A percentile compares a stretch with the other conserved stretches of the same genome.
phyloP scores from a whole-genome alignment of 2,329 filamentous ascomycete genomes.

The Microcyclospora tardicrescens region DNA sequence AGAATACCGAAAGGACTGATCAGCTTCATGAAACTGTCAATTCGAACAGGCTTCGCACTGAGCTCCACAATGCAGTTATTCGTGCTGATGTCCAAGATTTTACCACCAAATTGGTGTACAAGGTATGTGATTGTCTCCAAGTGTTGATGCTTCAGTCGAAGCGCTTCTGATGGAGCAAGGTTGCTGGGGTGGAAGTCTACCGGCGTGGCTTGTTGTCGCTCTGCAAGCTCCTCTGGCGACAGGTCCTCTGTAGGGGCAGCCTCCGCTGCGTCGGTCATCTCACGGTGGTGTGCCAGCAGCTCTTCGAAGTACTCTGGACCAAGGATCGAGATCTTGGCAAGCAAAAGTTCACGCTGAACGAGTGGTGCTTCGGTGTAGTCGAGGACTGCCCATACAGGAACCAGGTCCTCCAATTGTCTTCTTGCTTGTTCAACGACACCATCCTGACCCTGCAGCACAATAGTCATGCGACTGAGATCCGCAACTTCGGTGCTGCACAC shows the following conservation, averaged over 20 bases:
- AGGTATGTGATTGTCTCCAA: conserved; percentile 92
- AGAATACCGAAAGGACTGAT: conserved; percentile 90
- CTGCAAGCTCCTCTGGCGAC: conserved; percentile 14
- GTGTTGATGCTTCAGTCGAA: conserved; percentile 96
- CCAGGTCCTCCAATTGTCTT: conserved; percentile 86
- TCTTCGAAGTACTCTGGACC: conserved; percentile 98
- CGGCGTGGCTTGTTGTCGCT: conserved; percentile 25
- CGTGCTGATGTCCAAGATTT: conserved; percentile 93
- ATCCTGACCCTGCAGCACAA: conserved; percentile 90
- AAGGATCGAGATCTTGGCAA: conserved; percentile 93
- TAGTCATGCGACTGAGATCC: conserved; percentile 96
- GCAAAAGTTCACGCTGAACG: conserved; percentile 86
- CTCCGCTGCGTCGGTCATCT: conserved; percentile 50
- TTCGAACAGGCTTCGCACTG: conserved; percentile 82
- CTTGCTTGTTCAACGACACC: conserved; percentile 95
- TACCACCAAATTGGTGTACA: conserved; percentile 93
- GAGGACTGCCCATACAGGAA: conserved; percentile 94
- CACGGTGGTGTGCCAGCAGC: conserved; percentile 84
- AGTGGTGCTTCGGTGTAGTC: conserved; percentile 89
- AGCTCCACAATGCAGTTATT: conserved; percentile 98
- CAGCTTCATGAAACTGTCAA: conserved; percentile 96
- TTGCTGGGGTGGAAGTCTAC: conserved; percentile 68
- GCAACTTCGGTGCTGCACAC: conserved; percentile 97
- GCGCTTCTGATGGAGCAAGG: conserved; percentile 71
- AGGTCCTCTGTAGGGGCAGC: conserved; percentile 8